Base-by-base conservation (phyloP, 2,329 filamentous ascomycete species). In the Aspergillus japonicus region DNA sequence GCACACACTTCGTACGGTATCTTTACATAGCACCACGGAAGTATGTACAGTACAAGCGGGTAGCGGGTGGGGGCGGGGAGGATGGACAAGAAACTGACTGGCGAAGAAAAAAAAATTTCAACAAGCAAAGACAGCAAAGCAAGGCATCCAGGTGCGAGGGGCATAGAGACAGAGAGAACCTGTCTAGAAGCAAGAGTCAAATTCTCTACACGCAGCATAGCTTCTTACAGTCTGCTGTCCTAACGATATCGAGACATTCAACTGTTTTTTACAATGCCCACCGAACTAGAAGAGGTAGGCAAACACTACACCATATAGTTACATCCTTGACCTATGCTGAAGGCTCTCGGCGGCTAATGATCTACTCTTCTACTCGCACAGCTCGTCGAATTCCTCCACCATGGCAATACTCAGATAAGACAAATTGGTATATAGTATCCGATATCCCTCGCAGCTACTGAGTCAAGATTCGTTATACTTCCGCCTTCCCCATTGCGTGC, bases 371-470 rank as follows among this genome's bases (percentile, higher is more conserved):
- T 16, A 29, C 11, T 50, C 54, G 48, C 19, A 49, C 54, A 67
- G 67, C 62, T 68, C 21, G 92, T 97, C 62, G 92, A 92, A 74
- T 97, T 98, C 78, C 90, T 98, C 61, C 89, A 91, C 76, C 89
- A 96, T 78, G 91, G 91, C 61, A 96, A 96, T 74, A 91, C 92
- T 47, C 90, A 96, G 74, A 92, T 98, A 65, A 87, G 95, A 68
- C 87, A 91, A 74, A 84, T 94, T 66, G 88, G 88, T 90, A 79
- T 44, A 44, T n/a, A 44, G 12, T 19, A 8, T 19, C 16, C 39
- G 7, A 16, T 7, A n/a, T 16, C 39, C 14, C 39, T 44, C 16
- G 39, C 39, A 48, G 42, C 26, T 48, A 23, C 26, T n/a, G n/a
- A 23, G 33, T 19, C 42, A 35, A 16, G 16, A 44, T 19, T 8